Evolutionary conservation across 2,329 filamentous ascomycete species (phyloP), one percentile per base, ranked within the genome.

Genomic region (Fusarium subtropicale): DNA sequence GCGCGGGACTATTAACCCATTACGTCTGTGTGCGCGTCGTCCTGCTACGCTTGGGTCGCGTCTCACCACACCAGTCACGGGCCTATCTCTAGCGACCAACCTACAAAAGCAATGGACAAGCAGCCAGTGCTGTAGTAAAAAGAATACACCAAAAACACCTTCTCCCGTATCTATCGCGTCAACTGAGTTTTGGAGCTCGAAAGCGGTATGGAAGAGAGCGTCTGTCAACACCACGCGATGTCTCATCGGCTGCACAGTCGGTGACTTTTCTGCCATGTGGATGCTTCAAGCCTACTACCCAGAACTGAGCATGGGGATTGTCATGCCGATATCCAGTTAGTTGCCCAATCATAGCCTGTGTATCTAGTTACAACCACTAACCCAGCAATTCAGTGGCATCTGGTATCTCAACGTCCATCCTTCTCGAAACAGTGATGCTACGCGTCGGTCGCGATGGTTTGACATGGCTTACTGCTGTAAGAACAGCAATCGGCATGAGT

Each of bases 191-290:
- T 82, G 80, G 80, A 26, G 47, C 1, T 78, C 76, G 0, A 56
- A 31, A 1, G 36, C 75, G 1, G 75, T 78, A 1, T 88, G 86
- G 86, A 79, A 76, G 28, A 78, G 86, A n/a, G 84, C 86, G 0
- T 77, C 78, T 0, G 72, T 88, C 67, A 88, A 88, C 68, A 88
- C 86, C 0, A 72, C 86, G 5, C 83, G 86, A 9, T 88, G 86
- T 62, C 79, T 88, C 2, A 76, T 85, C 3, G 86, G 86, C 10
- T 88, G 86, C 67, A 87, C 85, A 0, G 42, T 78, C 1, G 86
- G 86, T n/a, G 86, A 88, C 71, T 88, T 88, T 63, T 81, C 84
- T 2, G 80, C 84, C 1, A 81, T 88, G 79, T 88, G 86, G 85
- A 79, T 82, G 33, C 78, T 88, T 0, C 86, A 88, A 60, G 76